Evolutionary conservation across 441 rosid species (phyloP), one percentile per base, ranked within the genome.

Genomic region (Pelargonium fulgidum): DNA sequence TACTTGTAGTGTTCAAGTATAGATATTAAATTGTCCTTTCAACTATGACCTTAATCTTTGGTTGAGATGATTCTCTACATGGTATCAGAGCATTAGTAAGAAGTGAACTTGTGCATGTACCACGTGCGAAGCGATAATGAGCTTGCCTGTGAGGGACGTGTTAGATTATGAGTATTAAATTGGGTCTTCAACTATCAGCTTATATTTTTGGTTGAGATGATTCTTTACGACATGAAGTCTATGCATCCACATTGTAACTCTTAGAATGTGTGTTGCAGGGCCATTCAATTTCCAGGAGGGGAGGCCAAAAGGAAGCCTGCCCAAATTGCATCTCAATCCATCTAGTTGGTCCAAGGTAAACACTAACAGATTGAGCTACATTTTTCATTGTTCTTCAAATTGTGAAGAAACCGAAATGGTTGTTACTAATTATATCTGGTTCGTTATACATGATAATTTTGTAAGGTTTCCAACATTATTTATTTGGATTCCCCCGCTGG

Each of bases 321-420:
- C 90, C 16, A 79, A 16, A 66, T 71, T 87, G 81, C 85, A 79
- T 48, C 80, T 87, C 70, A 87, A 87, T 77, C 85, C 82, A 22
- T 83, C 78, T 65, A 78, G 88, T 68, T 87, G 88, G 92, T 87
- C 92, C 58, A 87, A 87, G 92, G 92, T 87, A 54, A 14, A 16
- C 22, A 54, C 33, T 26, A 26, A 26, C 33, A 26, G 20, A 54
- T 54, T n/a, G 61, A 54, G 19, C 61, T 54, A 17, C 22, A 14
- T 22, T 22, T 54, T 22, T 54, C 61, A 19, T 4, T 39, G 47
- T 56, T 41, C 20, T 16, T n/a, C 12, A 45, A 9, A 10, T 9
- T 45, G 13, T 45, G 52, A 11, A 45, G 45, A 42, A 3, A 42
- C 9, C 11, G 7, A 42, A 6, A 42, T 3, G 14, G 36, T 16